phyloP scores from a whole-genome alignment of 2,329 filamentous ascomycete genomes.

The Alternaria sp. region DNA sequence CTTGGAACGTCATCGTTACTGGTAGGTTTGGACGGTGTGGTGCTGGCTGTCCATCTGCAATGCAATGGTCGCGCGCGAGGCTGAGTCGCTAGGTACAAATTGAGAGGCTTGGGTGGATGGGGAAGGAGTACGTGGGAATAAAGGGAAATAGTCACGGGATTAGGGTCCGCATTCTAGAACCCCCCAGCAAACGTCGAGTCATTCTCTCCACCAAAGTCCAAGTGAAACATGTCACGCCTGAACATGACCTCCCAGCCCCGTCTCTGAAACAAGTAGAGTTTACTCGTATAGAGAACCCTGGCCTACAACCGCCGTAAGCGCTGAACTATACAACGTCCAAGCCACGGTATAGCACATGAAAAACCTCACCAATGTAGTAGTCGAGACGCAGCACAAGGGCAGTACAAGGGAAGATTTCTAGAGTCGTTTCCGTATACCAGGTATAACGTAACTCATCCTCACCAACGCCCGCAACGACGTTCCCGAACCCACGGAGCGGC shows the following conservation, averaged over 20 bases:
- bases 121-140: constrained; percentile 3
- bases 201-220: background rate
- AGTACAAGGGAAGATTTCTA: background rate
- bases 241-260: constrained; percentile 1
- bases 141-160: background rate
- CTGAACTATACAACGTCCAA: background rate
- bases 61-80: constrained; percentile 4
- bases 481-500: background rate
- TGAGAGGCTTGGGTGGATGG: constrained; percentile 1
- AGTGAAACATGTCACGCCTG: constrained; percentile 10
- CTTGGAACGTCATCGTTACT: constrained; percentile 4
- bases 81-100: constrained; percentile 5
- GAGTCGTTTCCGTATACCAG: background rate
- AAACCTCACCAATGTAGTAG: background rate
- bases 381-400: background rate
- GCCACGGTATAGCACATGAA: background rate
- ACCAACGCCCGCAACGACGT: background rate
- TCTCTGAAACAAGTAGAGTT: constrained; percentile 4
- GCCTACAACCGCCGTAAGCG: constrained; percentile 7
- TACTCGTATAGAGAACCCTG: background rate
- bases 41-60: constrained; percentile 4
- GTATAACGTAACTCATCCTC: background rate
- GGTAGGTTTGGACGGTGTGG: constrained; percentile 8
- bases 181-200: background rate
- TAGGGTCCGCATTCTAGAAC: no score